Evolutionary conservation across 2,329 filamentous ascomycete genomes (phyloP), one percentile per base, ranked within the genome.

Genomic region (Microcyclospora tardicrescens): DNA sequence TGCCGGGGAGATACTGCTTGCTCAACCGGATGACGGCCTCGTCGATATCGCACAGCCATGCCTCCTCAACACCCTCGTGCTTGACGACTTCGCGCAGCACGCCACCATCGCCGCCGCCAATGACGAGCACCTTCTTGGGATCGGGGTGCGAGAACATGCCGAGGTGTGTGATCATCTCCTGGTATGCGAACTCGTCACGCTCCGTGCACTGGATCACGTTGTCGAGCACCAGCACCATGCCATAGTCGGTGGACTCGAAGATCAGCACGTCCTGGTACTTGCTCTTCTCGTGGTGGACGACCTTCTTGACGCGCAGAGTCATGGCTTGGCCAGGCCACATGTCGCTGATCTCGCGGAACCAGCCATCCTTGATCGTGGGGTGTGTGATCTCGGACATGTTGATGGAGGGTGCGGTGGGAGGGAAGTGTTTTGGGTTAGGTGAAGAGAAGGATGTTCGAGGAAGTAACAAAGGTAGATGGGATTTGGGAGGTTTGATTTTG

Each of bases 291-390:
- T 96, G 89, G 75, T 95, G 87, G 47, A 98, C 74, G 59, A 98
- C 80, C 73, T 95, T 84, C 65, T 98, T 89, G 67, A 98, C 91
- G 68, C 84, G 86, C 62, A 94, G 81, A 54, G 84, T 95, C 89
- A 96, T 96, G 63, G 91, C 91, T 72, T 96, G 91, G 63, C 91
- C 85, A 47, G 91, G 89, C 91, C 91, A 98, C 89, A 98, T 96
- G 61, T 91, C 72, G 55, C 84, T 93, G 69, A 94, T 87, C 72
- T 98, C 91, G 66, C 86, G 84, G 81, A 98, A 98, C 91, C 91
- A 98, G 71, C 89, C 91, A 94, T 96, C 91, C 68, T 83, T 74
- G 71, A 84, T 84, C 60, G 80, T 84, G 61, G 77, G 75, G 72
- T 84, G 80, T 51, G 71, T 73, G 64, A 83, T 75, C 59, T 83